Conservation (phyloP, 2,329 filamentous ascomycete genomes). For the Aspergillus sergii region DNA sequence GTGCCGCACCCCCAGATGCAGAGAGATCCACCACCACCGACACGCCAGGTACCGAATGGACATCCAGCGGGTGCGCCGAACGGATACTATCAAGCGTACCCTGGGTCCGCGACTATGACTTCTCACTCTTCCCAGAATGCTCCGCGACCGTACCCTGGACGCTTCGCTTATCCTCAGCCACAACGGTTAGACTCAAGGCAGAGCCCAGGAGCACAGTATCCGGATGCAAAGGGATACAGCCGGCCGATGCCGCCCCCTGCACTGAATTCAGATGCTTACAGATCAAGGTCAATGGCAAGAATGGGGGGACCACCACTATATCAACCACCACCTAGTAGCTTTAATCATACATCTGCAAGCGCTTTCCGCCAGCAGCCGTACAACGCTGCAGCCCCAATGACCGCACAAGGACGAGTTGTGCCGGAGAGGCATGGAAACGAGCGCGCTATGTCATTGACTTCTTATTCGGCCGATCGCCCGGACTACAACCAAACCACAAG, state of each 20-base stretch:
- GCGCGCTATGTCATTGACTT: conserved; percentile 93
- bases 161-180: conserved; percentile 71
- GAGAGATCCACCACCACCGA: conserved; percentile 43
- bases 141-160: conserved; percentile 64
- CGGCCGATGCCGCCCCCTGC: conserved; percentile 68
- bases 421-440: conserved; percentile 93
- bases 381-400: conserved; percentile 68
- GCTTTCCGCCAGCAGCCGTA: conserved; percentile 79
- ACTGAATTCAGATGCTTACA: conserved; percentile 80
- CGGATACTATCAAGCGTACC: conserved; percentile 45
- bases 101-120: conserved; percentile 35
- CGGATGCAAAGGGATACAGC: conserved; percentile 61
- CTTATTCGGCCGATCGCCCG: conserved; percentile 70
- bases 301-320: conserved; percentile 73
- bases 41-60: conserved; percentile 49
- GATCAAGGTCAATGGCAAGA: conserved; percentile 89
- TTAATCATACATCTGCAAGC: conserved; percentile 69
- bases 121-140: conserved; percentile 59
- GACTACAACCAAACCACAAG: conserved; percentile 87
- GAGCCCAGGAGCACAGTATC: conserved; percentile 53
- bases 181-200: conserved; percentile 69
- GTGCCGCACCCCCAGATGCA: conserved; percentile 47
- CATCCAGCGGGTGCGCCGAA: conserved; percentile 44
- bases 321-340: conserved; percentile 63
- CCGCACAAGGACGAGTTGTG: conserved; percentile 86